A percentile compares a stretch with the other conserved stretches of the same genome.
Evolutionary conservation across 768 basidiomycete species (phyloP).

Genomic region (Auriscalpium vulgare): DNA sequence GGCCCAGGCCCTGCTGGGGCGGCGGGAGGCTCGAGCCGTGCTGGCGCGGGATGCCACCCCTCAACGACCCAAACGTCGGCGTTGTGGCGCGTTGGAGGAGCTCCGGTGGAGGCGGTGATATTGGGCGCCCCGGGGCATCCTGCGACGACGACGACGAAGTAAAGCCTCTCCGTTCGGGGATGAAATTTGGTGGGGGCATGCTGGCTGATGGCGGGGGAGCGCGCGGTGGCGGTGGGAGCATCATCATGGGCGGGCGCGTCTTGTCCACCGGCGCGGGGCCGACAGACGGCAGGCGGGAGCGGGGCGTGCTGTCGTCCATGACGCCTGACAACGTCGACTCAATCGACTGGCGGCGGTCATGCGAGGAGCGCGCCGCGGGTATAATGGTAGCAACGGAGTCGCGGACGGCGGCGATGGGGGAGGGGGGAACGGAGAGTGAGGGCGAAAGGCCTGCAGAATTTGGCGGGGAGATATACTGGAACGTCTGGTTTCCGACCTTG

Average conservation of each 20-base stretch:
- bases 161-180: constrained; percentile 58
- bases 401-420: constrained; percentile 37
- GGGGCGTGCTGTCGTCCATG: constrained; percentile 37
- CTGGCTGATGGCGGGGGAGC: constrained; percentile 57
- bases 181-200: constrained; percentile 71
- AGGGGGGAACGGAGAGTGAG: constrained; percentile 29
- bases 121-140: constrained; percentile 81
- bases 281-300: constrained; percentile 59
- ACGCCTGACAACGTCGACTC: constrained; percentile 58
- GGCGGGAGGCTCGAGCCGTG: constrained; percentile 77
- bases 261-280: constrained; percentile 56
- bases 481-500: constrained; percentile 60
- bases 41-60: constrained; percentile 46
- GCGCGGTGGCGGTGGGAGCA: constrained; percentile 68
- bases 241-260: constrained; percentile 79
- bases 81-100: constrained; percentile 90
- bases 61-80: constrained; percentile 62
- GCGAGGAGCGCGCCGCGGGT: constrained; percentile 41
- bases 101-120: constrained; percentile 88
- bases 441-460: constrained; percentile 34
- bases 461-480: constrained; percentile 51
- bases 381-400: constrained; percentile 45
- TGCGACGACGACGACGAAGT: constrained; percentile 36
- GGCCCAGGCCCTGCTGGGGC: constrained; percentile 53
- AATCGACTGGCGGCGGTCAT: constrained; percentile 62